phyloP scores from a whole-genome alignment of 208 protist species.

The Trypanosoma theileri region DNA sequence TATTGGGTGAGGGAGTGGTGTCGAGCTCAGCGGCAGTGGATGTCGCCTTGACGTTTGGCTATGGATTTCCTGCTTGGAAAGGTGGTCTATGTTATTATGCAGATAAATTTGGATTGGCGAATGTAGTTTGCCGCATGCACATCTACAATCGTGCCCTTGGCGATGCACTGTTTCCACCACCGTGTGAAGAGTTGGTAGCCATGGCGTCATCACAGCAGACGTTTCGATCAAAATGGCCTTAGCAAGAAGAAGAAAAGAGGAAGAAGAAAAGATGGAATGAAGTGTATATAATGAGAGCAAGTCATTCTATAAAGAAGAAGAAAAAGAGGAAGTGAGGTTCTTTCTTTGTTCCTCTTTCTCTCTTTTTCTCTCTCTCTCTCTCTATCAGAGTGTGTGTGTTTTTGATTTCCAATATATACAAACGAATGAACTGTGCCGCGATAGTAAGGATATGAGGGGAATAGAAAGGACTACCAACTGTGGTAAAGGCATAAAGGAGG shows the following conservation, averaged over 20 bases:
- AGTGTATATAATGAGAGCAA: too few relatives aligned
- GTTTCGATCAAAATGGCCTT: conserved; percentile 42
- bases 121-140: conserved; percentile 63
- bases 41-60: conserved; percentile 77
- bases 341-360: too few relatives aligned
- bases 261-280: conserved; percentile 1
- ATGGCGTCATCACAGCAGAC: conserved; percentile 50
- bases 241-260: conserved; percentile 11
- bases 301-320: background rate
- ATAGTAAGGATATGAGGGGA: too few relatives aligned
- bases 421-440: too few relatives aligned
- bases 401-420: background rate
- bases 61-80: conserved; percentile 81
- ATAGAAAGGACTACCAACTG: too few relatives aligned
- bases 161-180: conserved; percentile 44
- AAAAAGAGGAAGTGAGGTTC: background rate
- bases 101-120: conserved; percentile 55
- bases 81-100: conserved; percentile 83
- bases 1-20: conserved; percentile 79
- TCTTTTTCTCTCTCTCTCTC: background rate
- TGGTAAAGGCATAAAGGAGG: too few relatives aligned
- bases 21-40: conserved; percentile 78
- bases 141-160: conserved; percentile 59
- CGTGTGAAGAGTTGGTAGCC: conserved; percentile 45
- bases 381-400: background rate